Conservation (phyloP, 1,284 basidiomycete species). For the Fistulinella cinereoalba region DNA sequence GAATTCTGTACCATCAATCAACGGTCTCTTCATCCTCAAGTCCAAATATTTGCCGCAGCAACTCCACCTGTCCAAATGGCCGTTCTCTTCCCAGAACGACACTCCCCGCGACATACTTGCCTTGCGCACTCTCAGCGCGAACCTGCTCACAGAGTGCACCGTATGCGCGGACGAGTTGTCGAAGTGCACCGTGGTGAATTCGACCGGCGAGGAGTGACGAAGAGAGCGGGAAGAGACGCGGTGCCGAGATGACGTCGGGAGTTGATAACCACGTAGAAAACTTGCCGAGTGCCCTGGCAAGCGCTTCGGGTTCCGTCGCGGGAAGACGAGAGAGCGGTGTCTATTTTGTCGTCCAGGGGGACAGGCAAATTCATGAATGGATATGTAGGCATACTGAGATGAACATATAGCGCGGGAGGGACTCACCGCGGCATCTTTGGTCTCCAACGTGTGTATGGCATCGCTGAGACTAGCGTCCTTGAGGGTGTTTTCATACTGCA, state of each 20-base stretch:
- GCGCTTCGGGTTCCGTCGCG: slow-evolving; percentile 50
- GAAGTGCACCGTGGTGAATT: slow-evolving; percentile 75
- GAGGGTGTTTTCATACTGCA: slow-evolving; percentile 70
- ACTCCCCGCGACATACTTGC: slow-evolving; percentile 80
- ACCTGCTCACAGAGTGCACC: slow-evolving; percentile 70
- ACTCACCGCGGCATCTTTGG: slow-evolving; percentile 54
- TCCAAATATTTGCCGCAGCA: slow-evolving; percentile 75
- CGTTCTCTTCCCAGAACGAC: slow-evolving; percentile 83
- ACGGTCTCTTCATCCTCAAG: slow-evolving; percentile 47
- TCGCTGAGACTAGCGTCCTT: slow-evolving; percentile 72
- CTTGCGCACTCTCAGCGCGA: slow-evolving; percentile 54
- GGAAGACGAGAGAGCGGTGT: slow-evolving; percentile 70
- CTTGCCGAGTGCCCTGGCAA: slow-evolving; percentile 52
- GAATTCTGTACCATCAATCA: too few species aligned
- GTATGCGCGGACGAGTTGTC: slow-evolving; percentile 68
- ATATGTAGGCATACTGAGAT: too few species aligned
- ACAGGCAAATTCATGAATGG: not conserved
- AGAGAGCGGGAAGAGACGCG: slow-evolving; percentile 72
- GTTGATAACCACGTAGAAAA: slow-evolving; percentile 72
- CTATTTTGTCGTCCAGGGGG: slow-evolving; percentile 35
- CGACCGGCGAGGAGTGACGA: slow-evolving; percentile 61
- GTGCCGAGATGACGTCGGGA: slow-evolving; percentile 71
- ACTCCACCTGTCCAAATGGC: slow-evolving; percentile 72
- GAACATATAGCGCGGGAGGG: too few species aligned
- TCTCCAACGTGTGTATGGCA: slow-evolving; percentile 56